Percentiles rank a stretch among this genome's conserved stretches.
phyloP scores from a whole-genome alignment of 192 early-diverging fungal genomes.

The Spizellomyces sp. region DNA sequence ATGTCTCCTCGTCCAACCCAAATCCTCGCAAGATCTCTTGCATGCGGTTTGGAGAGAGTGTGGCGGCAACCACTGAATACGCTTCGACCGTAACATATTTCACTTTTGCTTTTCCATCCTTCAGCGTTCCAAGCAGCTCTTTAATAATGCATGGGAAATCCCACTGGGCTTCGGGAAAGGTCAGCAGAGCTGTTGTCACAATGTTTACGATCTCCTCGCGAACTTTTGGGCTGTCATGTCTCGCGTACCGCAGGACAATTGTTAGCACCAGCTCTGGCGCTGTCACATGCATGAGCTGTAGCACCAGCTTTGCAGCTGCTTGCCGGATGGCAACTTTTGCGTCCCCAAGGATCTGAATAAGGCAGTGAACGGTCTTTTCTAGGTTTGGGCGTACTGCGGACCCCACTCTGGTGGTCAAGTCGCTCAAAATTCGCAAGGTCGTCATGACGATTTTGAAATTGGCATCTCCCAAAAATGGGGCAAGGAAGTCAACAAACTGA shows the following conservation, averaged over 20 bases:
- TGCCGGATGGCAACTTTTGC: slow-evolving; percentile 31
- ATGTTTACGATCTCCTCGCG: slow-evolving; percentile 37
- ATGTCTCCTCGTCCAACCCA: slow-evolving; percentile 26
- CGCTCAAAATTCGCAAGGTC: slow-evolving; percentile 27
- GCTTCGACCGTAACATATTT: slow-evolving; percentile 24
- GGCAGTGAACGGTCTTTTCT: background rate
- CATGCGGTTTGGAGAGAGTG: slow-evolving; percentile 10
- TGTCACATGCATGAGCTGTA: slow-evolving; percentile 23
- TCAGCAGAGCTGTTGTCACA: slow-evolving; percentile 35
- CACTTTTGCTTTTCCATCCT: slow-evolving; percentile 22
- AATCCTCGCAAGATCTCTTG: slow-evolving; percentile 26
- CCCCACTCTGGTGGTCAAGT: slow-evolving; percentile 13
- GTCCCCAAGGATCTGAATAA: slow-evolving; percentile 27
- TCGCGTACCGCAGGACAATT: slow-evolving; percentile 10
- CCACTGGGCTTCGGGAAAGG: slow-evolving; percentile 26
- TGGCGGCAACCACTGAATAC: slow-evolving; percentile 14
- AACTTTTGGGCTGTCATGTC: slow-evolving; percentile 7
- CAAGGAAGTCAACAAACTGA: slow-evolving; percentile 20
- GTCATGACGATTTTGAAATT: slow-evolving; percentile 40
- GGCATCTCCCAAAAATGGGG: slow-evolving; percentile 19
- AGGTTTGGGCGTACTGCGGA: slow-evolving; percentile 14
- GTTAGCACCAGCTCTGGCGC: slow-evolving; percentile 26
- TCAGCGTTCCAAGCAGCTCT: slow-evolving; percentile 14
- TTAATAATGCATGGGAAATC: slow-evolving; percentile 26
- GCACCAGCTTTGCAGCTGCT: slow-evolving; percentile 12